Percentiles rank a stretch among this genome's conserved stretches.
phyloP scores from a whole-genome alignment of 1,284 basidiomycete genomes.

The Microbotryum saponariae region DNA sequence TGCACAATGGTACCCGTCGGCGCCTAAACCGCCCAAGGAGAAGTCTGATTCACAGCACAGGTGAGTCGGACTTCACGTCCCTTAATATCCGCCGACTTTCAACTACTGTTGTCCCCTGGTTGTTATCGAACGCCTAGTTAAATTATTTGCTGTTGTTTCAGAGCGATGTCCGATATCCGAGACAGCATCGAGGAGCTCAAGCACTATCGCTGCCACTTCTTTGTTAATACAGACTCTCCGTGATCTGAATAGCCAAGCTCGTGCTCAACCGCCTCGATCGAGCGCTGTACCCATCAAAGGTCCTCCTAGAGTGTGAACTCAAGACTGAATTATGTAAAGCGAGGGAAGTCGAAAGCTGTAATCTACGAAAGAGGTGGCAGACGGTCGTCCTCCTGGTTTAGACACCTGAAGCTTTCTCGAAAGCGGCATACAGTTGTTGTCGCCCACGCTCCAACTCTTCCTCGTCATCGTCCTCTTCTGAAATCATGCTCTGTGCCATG shows the following conservation, averaged over 20 bases:
- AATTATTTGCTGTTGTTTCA: neutral
- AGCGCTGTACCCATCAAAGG: too few species aligned
- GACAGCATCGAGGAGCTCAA: slow-evolving; percentile 15
- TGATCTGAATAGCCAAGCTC: too few species aligned
- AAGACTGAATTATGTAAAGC: too few species aligned
- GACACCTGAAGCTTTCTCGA: slow-evolving; percentile 13
- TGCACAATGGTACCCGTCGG: slow-evolving; percentile 38
- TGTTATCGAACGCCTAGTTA: too few species aligned
- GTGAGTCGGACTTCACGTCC: neutral
- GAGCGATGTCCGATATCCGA: slow-evolving; percentile 13
- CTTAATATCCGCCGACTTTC: neutral
- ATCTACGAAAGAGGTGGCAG: too few species aligned
- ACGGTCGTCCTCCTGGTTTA: too few species aligned
- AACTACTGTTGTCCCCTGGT: neutral
- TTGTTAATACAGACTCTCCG: slow-evolving; percentile 10
- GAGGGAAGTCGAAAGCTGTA: too few species aligned
- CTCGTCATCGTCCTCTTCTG: slow-evolving; percentile 35
- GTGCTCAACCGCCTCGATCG: too few species aligned
- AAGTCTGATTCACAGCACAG: slow-evolving; percentile 26
- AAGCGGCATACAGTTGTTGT: slow-evolving; percentile 25
- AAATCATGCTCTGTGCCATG: slow-evolving; percentile 31
- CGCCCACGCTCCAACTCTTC: slow-evolving; percentile 31
- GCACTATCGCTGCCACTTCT: slow-evolving; percentile 18
- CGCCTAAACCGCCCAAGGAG: slow-evolving; percentile 7
- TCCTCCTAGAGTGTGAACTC: too few species aligned